Evolutionary conservation across 495 filamentous ascomycete genomes (phyloP).

Genomic region (Aspergillus olivimuriae): DNA sequence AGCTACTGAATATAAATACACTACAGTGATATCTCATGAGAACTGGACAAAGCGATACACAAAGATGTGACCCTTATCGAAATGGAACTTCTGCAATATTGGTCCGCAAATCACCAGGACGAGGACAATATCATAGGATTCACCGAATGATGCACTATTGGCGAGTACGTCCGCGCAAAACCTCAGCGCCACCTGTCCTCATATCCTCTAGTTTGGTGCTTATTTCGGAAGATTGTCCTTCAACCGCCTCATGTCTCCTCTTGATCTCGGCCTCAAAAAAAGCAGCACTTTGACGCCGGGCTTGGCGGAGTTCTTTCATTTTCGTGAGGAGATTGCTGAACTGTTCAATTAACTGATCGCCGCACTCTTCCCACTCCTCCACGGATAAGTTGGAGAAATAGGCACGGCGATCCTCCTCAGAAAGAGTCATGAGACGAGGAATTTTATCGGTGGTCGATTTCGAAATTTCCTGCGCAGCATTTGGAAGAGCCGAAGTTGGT

Average conservation of each 20-base stretch:
- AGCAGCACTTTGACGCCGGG: conserved; percentile 56
- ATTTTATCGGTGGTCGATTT: conserved; percentile 26
- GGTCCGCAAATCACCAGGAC: conserved; percentile 2
- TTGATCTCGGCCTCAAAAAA: conserved; percentile 65
- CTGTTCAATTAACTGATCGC: conserved; percentile 69
- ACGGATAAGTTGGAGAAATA: conserved; percentile 62
- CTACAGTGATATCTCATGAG: no score
- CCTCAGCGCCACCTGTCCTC: conserved; percentile 36
- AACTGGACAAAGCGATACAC: no score
- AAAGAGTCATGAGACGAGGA: conserved; percentile 21
- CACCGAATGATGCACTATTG: conserved; percentile 2
- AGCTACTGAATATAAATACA: no score
- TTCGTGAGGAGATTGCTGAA: conserved; percentile 57
- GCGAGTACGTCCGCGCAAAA: conserved; percentile 33
- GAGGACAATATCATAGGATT: neutral
- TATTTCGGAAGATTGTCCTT: conserved; percentile 30
- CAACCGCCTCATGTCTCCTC: conserved; percentile 39
- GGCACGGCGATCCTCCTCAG: conserved; percentile 43
- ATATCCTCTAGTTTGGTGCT: conserved; percentile 37
- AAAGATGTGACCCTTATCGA: no score
- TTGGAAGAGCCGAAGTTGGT: conserved; percentile 11
- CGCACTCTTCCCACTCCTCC: conserved; percentile 74
- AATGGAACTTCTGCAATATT: neutral
- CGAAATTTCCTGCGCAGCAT: neutral
- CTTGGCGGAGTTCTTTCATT: conserved; percentile 56